Evolutionary conservation across 2,329 filamentous ascomycete species (phyloP).

Genomic region (Monosporascus sp.): DNA sequence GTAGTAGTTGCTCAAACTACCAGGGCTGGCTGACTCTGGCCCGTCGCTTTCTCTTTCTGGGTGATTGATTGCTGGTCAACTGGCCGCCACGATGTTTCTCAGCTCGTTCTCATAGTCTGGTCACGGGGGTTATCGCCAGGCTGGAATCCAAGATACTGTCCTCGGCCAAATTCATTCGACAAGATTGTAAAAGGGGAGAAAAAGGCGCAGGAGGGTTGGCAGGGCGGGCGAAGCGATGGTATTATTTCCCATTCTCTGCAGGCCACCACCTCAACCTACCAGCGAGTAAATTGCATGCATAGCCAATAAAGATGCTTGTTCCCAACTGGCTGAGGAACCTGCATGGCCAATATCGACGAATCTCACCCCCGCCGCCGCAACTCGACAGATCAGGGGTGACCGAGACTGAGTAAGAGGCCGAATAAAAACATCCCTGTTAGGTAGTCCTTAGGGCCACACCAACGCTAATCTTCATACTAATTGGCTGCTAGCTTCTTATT

Average conservation of each 20-base stretch:
- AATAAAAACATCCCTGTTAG: no score
- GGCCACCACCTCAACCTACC: background rate
- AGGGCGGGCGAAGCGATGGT: slow-evolving; percentile 1
- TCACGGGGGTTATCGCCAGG: background rate
- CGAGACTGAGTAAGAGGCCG: slow-evolving; percentile 1
- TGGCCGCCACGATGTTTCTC: background rate
- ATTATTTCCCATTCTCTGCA: background rate
- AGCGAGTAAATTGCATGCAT: background rate
- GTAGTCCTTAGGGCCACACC: no score
- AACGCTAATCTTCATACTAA: no score
- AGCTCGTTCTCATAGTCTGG: background rate
- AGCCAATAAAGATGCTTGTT: background rate
- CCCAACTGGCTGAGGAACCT: no score
- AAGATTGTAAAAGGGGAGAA: background rate
- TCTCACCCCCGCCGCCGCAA: no score
- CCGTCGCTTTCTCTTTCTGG: no score
- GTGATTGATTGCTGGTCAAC: background rate
- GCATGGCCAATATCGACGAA: no score
- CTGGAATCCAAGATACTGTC: background rate
- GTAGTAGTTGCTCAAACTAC: no score
- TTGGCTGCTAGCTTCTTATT: no score
- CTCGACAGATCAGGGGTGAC: slow-evolving; percentile 9
- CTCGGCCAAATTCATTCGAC: background rate
- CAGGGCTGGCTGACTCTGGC: no score
- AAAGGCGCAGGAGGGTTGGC: slow-evolving; percentile 3